phyloP scores from a whole-genome alignment of 768 basidiomycete species.

The Mycena leptocephala region DNA sequence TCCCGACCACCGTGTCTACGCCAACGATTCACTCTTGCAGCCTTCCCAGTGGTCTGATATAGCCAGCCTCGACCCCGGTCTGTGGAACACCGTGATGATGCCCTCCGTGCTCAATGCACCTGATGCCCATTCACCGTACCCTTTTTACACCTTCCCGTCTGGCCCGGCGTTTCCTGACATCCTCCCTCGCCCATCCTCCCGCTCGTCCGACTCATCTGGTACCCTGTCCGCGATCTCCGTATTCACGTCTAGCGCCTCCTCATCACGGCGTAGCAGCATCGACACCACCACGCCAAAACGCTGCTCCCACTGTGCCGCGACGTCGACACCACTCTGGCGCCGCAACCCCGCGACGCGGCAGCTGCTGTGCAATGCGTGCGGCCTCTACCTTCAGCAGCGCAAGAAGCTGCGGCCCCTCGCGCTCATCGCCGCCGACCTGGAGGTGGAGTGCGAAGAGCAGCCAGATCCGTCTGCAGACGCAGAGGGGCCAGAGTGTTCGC shows the following conservation, averaged over 20 bases:
- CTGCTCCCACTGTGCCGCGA: conserved; percentile 21
- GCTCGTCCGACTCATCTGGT: neutral
- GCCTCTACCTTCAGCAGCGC: conserved; percentile 24
- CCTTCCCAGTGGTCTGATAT: neutral
- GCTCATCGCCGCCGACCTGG: conserved; percentile 18
- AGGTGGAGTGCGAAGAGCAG: neutral
- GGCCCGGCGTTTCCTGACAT: neutral
- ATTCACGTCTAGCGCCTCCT: neutral
- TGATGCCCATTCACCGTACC: neutral
- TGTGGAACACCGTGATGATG: neutral
- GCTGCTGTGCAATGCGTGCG: conserved; percentile 24
- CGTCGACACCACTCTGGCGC: conserved; percentile 23
- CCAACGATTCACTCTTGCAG: neutral
- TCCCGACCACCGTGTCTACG: neutral
- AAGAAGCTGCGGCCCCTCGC: conserved; percentile 15
- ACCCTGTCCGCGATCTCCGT: neutral
- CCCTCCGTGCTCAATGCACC: neutral
- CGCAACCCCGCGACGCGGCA: conserved; percentile 6
- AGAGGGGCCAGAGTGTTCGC: conserved; percentile 16
- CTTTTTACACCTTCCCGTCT: neutral
- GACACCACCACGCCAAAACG: neutral
- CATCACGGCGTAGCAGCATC: neutral
- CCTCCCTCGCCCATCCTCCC: neutral
- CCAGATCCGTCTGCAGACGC: neutral
- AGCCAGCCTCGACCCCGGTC: too few species aligned